Base-by-base conservation (phyloP, 805 yeast genomes). In the Wickerhamiella cacticola region DNA sequence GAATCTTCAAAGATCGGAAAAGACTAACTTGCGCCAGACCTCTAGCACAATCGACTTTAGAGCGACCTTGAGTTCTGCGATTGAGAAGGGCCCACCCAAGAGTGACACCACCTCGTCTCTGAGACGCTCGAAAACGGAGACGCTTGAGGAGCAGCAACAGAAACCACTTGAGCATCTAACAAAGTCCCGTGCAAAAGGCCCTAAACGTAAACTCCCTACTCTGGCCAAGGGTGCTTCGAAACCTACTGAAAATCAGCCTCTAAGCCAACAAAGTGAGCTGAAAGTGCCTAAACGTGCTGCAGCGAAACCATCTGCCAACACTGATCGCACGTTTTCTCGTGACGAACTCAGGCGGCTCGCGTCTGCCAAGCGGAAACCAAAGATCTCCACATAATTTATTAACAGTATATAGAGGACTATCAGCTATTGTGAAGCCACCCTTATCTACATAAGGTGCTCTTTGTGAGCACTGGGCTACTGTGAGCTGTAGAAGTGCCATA, bases 311-410 rank as follows among this genome's bases (percentile, higher is more conserved):
- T 5, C 21, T 13, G 36, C 7, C 36, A 15, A 4, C 6, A 31
- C 15, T 10, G 36, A 31, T 15, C 36, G 36, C 16, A 31, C 6
- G 5, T 19, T 44, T 19, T 44, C 47, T n/a, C 28, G 39, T 6
- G 34, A 44, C 12, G 47, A 44, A 16, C 41, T 44, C 6, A 44
- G 25, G 28, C 47, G 47, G 15, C 23, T 44, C 15, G 47, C 47
- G 3, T 44, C 47, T n/a, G 41, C 47, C 9, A 44, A 44, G 34
- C 42, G 29, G 26, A 39, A 39, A 13, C 42, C 42, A 3, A 39
- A 31, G 36, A 18, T 31, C 16, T 15, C 36, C 19, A 31, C 36
- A 9, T 31, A 31, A 31, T 9, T 31, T 31, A 31, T 31, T 31
- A n/a, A n/a, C 7, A 31, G 15, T 9, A 15, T 29, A 9, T 6